Evolutionary conservation across 2,329 filamentous ascomycete species (phyloP), one percentile per base, ranked within the genome.

Genomic region (Penicillium carneum): DNA sequence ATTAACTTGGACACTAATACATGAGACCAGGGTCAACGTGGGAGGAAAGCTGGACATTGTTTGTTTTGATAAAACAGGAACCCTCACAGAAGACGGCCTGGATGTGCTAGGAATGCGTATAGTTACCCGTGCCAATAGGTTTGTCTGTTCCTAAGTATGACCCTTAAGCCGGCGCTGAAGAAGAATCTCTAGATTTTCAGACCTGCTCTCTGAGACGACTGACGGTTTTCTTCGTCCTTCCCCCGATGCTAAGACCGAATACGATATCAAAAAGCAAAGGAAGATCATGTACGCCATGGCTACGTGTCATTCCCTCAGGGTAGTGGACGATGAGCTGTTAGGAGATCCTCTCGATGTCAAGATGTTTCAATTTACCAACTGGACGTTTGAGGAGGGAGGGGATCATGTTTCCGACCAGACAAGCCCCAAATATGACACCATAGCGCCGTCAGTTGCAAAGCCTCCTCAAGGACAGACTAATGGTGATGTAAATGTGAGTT

Each of bases 61-160:
- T 80, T 97, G 94, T 77, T 99, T 99, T 67, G 95, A 99, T 80
- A 99, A 99, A 80, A 99, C 95, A 0, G 95, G 95, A n/a, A 99
- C 95, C 0, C 81, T 99, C 56, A 99, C 95, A 0, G 95, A 98
- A 77, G 95, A 99, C 76, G 95, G 95, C 0, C 81, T 99, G 43
- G 96, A 99, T 75, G 92, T 99, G 18, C 84, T 99, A 12, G 95
- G 95, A 12, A 88, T 97, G 20, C 88, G 92, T 36, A 87, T 95
- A 7, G 92, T 92, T 10, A 87, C 90, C 58, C 84, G 84, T 1
- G 77, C 82, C 14, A 84, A 85, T 64, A 79, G 77, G 76, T 82
- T 57, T 46, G 63, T 54, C 16, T 26, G 33, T 31, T 29, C 23
- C 47, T 3, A 46, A 31, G 46, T 42, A 51, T 20, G 34, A 42